phyloP scores from a whole-genome alignment of 441 rosid species.

The Mallotus japonicus region DNA sequence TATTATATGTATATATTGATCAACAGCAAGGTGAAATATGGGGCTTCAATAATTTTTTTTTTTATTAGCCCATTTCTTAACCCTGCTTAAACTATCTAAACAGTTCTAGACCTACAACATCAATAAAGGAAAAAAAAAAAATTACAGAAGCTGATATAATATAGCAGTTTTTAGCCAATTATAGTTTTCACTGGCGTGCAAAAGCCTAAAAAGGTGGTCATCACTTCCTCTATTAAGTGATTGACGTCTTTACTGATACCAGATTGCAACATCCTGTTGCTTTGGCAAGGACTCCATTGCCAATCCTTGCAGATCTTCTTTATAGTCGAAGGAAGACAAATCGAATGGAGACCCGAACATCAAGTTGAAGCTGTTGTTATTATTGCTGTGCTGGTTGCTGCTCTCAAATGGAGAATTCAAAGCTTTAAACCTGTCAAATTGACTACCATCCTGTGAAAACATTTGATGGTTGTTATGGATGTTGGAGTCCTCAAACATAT shows the following conservation, averaged over 20 bases:
- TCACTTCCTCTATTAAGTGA: constrained; percentile 2
- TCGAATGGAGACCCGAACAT: constrained; percentile 63
- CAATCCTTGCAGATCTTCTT: constrained; percentile 57
- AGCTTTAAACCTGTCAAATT: constrained; percentile 43
- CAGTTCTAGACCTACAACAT: constrained; percentile 29
- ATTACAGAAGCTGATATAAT: too few species aligned
- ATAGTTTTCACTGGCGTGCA: constrained; percentile 5
- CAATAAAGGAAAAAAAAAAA: background rate
- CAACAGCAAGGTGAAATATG: constrained; percentile 21
- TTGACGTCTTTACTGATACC: constrained; percentile 44
- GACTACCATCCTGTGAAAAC: constrained; percentile 40
- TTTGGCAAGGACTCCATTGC: constrained; percentile 43
- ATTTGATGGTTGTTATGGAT: constrained; percentile 40
- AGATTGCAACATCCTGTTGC: constrained; percentile 58
- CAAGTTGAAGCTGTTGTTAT: constrained; percentile 30
- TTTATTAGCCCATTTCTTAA: constrained; percentile 26
- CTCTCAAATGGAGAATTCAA: constrained; percentile 43
- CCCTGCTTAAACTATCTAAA: constrained; percentile 25
- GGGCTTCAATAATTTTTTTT: constrained; percentile 12
- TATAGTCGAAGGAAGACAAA: constrained; percentile 47
- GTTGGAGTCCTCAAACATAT: constrained; percentile 49
- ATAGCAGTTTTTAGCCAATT: constrained; percentile 7
- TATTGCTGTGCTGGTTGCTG: constrained; percentile 20
- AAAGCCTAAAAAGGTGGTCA: background rate
- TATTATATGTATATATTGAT: constrained; percentile 19